Base-by-base conservation (phyloP, 495 filamentous ascomycete genomes). In the Annulohypoxylon stygium region DNA sequence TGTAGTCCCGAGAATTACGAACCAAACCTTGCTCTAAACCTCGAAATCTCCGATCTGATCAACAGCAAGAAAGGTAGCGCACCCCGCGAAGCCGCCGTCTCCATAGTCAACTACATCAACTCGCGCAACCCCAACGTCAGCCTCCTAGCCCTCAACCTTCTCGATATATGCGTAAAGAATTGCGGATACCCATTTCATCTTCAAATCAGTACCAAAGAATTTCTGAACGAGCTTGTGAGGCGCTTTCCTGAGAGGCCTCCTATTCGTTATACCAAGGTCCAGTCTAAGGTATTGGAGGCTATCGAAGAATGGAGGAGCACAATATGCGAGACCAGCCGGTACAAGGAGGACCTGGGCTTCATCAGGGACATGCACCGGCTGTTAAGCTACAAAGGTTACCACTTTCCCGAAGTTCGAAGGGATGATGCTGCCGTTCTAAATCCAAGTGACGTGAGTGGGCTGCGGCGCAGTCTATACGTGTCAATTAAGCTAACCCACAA, bases 121-220 rank as follows among this genome's bases (percentile, higher is more conserved):
- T 91, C 95, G 79, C 93, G 96, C 79, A 98, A 98, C 79, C 92
- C 93, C 58, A 99, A 98, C 84, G 93, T 99, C 67, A 90, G 94
- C 58, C 84, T 98, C 75, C 87, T 98, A 47, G 97, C 96, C 62
- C 87, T 99, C 78, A 84, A 91, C 88, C 90, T 99, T 61, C 91
- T 99, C 77, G 96, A 99, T 78, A 98, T 98, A 55, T 98, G 95
- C 81, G 96, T 98, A 80, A 99, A 99, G 84, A 99, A 99, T 81
- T 99, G 96, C 89, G 96, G 96, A 75, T 99, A 99, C 82, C 94
- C 97, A 16, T 99, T 99, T 81, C 96, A 99, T 70, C 90, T 99
- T 43, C 96, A 99, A 83, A 98, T 99, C 80, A 93, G 92, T 80
- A 98, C 96, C 65, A 99, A 99, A 80, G 96, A 99, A 75, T 98